These are phyloP conservation scores for Phialophora tarda DNA, from an alignment of 2,329 filamentous ascomycete species.

Conservation along the genomic window DNA sequence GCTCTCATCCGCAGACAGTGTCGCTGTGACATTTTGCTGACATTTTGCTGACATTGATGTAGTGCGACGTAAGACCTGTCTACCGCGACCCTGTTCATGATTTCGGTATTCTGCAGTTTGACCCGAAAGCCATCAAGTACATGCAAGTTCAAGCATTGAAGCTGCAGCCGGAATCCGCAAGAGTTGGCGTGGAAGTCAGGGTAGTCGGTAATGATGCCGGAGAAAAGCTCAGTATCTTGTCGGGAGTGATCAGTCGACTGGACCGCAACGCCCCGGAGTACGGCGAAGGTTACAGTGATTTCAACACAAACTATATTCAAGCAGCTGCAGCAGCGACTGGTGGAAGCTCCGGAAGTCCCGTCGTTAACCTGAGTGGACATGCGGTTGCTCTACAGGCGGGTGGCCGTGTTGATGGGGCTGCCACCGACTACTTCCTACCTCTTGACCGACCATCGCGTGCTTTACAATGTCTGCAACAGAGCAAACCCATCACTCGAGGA, in stretches of 20 bases:
- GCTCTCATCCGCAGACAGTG: slow-evolving; percentile 5
- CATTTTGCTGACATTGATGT: slow-evolving; percentile 27
- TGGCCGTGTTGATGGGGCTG: slow-evolving; percentile 89
- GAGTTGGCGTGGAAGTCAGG: slow-evolving; percentile 89
- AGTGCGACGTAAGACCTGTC: slow-evolving; percentile 93
- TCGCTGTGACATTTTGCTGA: slow-evolving; percentile 25
- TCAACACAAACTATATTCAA: slow-evolving; percentile 96
- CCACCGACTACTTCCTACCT: slow-evolving; percentile 96
- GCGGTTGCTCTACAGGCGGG: slow-evolving; percentile 94
- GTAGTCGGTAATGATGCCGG: slow-evolving; percentile 98
- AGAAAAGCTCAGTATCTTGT: slow-evolving; percentile 96
- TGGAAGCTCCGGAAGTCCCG: slow-evolving; percentile 96
- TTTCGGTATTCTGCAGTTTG: slow-evolving; percentile 95
- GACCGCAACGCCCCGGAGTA: slow-evolving; percentile 98
- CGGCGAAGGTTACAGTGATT: slow-evolving; percentile 96
- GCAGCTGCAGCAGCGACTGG: slow-evolving; percentile 95
- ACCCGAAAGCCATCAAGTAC: slow-evolving; percentile 95
- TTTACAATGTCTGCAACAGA: slow-evolving; percentile 80
- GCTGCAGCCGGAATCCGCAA: slow-evolving; percentile 82
- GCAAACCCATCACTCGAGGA: slow-evolving; percentile 77
- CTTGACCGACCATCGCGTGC: slow-evolving; percentile 88
- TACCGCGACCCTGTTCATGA: slow-evolving; percentile 99
- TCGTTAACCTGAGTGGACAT: slow-evolving; percentile 91
- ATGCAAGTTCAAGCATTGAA: slow-evolving; percentile 84
- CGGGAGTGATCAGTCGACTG: slow-evolving; percentile 92